phyloP scores from a whole-genome alignment of 305 asterid species.

The Plantago lanceolata region DNA sequence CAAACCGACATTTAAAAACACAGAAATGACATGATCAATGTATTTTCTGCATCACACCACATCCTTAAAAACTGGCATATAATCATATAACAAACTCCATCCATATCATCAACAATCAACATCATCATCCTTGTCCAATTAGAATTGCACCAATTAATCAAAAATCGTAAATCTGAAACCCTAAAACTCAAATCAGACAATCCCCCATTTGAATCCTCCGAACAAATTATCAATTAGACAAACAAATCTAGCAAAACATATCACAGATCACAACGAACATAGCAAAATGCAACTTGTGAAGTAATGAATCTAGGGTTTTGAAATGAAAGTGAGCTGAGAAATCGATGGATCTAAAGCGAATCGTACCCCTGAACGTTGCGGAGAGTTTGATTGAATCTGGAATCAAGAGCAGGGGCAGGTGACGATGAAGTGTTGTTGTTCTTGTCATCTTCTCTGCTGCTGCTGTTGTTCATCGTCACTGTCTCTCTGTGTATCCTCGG shows the following conservation, averaged over 20 bases:
- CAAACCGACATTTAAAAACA: too few species aligned
- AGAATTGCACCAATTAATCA: background rate
- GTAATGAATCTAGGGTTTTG: conserved; percentile 15
- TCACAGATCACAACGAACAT: conserved; percentile 11
- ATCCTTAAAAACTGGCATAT: too few species aligned
- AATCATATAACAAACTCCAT: too few species aligned
- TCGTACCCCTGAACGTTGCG: conserved; percentile 85
- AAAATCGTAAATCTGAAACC: too few species aligned
- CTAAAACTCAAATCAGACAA: conserved; percentile 13
- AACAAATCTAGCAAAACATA: conserved; percentile 22
- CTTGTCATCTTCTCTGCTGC: conserved; percentile 42
- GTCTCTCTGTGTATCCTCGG: too few species aligned
- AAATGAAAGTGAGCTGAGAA: conserved; percentile 1
- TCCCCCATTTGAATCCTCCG: conserved; percentile 19
- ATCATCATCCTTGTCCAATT: too few species aligned
- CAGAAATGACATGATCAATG: too few species aligned
- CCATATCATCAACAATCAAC: too few species aligned
- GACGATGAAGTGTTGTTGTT: conserved; percentile 43
- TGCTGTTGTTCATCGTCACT: too few species aligned
- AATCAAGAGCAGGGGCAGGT: conserved; percentile 55
- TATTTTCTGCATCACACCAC: too few species aligned
- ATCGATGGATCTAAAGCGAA: conserved; percentile 28
- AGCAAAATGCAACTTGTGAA: conserved; percentile 16
- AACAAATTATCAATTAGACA: conserved; percentile 17
- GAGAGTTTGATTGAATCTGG: conserved; percentile 93